A percentile compares a stretch with the other conserved stretches of the same genome.
phyloP scores from a whole-genome alignment of 768 basidiomycete species.

The Calocybe cyanea region DNA sequence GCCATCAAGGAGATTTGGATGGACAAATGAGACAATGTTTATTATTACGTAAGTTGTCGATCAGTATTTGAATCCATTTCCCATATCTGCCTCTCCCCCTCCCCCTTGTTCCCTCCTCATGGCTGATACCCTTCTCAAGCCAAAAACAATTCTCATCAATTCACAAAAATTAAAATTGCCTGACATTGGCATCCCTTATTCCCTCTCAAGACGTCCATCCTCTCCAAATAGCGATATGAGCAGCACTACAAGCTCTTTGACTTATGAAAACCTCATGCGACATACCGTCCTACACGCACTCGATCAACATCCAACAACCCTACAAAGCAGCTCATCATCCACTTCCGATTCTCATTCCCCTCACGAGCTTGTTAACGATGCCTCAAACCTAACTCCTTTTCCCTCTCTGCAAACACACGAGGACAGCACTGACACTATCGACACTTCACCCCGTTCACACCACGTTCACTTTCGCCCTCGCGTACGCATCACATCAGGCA shows the following conservation, averaged over 20 bases:
- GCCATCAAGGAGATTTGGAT: constrained; percentile 34
- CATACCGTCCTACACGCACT: constrained; percentile 11
- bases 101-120: not conserved
- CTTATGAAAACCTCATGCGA: constrained; percentile 14
- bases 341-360: constrained; percentile 12
- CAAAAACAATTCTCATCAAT: too few relatives aligned
- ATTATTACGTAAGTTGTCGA: too few relatives aligned
- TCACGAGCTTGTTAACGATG: constrained; percentile 15
- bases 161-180: not conserved
- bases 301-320: not conserved
- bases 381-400: constrained; percentile 1
- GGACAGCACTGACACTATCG: not conserved
- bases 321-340: constrained; percentile 4
- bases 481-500: constrained; percentile 73
- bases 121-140: too few relatives aligned
- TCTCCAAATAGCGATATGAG: constrained; percentile 5
- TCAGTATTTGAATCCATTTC: too few relatives aligned
- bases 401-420: constrained; percentile 2
- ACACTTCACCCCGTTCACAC: constrained; percentile 16
- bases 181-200: not conserved
- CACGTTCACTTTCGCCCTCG: constrained; percentile 69
- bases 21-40: too few relatives aligned
- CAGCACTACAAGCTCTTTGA: constrained; percentile 8
- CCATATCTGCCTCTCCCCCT: constrained; percentile 1
- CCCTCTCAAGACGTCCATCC: constrained; percentile 2